phyloP scores from a whole-genome alignment of 106 monocot genomes.

The Hemerocallis citrina region DNA sequence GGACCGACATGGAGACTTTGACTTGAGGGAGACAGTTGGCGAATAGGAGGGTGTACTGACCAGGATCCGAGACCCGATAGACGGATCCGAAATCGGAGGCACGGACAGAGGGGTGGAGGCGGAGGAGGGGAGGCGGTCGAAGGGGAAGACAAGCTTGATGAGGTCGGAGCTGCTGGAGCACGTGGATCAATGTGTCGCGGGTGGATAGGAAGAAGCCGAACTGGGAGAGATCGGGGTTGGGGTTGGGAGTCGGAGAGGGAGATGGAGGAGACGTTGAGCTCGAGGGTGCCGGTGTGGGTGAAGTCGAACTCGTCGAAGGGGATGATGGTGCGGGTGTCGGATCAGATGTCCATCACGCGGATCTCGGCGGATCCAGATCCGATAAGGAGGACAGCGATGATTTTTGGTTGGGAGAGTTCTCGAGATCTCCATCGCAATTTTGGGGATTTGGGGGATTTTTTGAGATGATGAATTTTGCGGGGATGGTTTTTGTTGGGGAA shows the following conservation, averaged over 20 bases:
- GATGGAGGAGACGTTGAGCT: slow-evolving; percentile 63
- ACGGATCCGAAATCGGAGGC: slow-evolving; percentile 21
- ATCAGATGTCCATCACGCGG: slow-evolving; percentile 28
- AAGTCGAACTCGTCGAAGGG: slow-evolving; percentile 86
- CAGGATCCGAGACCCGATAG: slow-evolving; percentile 27
- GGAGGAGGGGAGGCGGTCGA: slow-evolving; percentile 33
- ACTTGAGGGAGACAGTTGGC: slow-evolving; percentile 55
- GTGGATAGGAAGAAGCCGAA: slow-evolving; percentile 74
- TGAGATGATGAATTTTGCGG: no score
- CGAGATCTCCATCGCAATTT: slow-evolving; percentile 9
- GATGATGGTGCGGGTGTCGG: slow-evolving; percentile 53
- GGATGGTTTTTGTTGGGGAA: no score
- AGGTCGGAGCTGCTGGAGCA: slow-evolving; percentile 59
- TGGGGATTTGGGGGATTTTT: no score
- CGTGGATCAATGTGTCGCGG: slow-evolving; percentile 65
- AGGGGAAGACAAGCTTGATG: slow-evolving; percentile 48
- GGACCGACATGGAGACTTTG: slow-evolving; percentile 45
- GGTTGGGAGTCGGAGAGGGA: slow-evolving; percentile 20
- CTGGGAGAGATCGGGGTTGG: slow-evolving; percentile 47
- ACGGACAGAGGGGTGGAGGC: slow-evolving; percentile 2
- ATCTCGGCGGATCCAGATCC: slow-evolving; percentile 41
- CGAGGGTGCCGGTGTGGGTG: slow-evolving; percentile 49
- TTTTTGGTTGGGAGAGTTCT: slow-evolving; percentile 9
- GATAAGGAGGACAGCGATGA: not conserved
- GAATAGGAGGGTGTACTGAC: slow-evolving; percentile 78